Base-by-base conservation (phyloP, 2,329 filamentous ascomycete genomes). In the Xylaria sp. region DNA sequence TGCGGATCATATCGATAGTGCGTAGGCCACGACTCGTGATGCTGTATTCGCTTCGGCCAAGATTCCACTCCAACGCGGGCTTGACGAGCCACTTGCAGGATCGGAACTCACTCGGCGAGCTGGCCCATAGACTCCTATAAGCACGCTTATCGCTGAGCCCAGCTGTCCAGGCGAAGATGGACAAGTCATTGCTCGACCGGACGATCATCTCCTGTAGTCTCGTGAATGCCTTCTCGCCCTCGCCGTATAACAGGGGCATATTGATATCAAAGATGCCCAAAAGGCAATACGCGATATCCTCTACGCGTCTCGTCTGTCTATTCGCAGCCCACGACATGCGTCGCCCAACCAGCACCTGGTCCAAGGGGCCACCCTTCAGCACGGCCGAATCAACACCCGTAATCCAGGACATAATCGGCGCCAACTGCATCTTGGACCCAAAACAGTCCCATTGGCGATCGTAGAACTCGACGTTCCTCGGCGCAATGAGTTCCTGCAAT, bases 241-340 rank as follows among this genome's bases (percentile, higher is more conserved):
- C 68, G 1, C 68, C 68, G 37, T 71, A 70, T 1, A 71, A 30
- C 2, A 69, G 52, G 0, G 69, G 67, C 67, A 70, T 68, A 54
- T 69, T 67, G 39, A 71, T 65, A 9, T 66, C 64, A 10, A 69
- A 67, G 11, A 71, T 64, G 0, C 69, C 69, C 0, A 71, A 60
- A 0, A 71, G 62, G 19, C 69, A 67, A 49, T 70, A 71, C 2
- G 69, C 69, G 19, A 65, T 62, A 30, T 70, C 69, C 56, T 71
- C 69, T 1, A 62, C 57, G 1, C 66, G 61, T 1, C 64, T 68
- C 1, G 69, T 71, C 19, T 59, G 47, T 0, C 69, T 60, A 1
- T 46, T 60, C 4, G 68, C 59, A 0, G 67, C 69, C 69, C 69
- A 70, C 4, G 65, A 67, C 65, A 71, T 67, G 2, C 66, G 66